Conservation (phyloP, 352 stramenopile species). For the Phytopythium litorale region DNA sequence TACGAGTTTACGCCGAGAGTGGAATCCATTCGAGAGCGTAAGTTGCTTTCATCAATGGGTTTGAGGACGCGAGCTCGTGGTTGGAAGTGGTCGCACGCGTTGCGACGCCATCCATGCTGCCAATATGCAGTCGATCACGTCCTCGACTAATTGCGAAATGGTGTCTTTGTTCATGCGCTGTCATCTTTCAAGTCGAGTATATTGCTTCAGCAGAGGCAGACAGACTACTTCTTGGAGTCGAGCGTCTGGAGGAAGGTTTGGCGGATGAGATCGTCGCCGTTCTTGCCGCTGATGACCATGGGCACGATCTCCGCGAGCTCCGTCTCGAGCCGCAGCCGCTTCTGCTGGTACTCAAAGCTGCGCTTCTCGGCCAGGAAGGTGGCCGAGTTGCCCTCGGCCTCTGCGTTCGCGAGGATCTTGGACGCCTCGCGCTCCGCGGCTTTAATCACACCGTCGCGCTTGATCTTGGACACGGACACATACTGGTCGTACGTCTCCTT, state of each 20-base stretch:
- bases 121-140: too few relatives aligned
- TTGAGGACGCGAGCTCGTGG: too few relatives aligned
- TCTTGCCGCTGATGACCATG: slow-evolving; percentile 82
- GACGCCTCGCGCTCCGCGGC: slow-evolving; percentile 54
- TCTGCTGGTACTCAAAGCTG: slow-evolving; percentile 69
- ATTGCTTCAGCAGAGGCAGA: too few relatives aligned
- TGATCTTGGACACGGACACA: slow-evolving; percentile 56
- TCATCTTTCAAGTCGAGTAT: too few relatives aligned
- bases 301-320: slow-evolving; percentile 50
- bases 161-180: too few relatives aligned
- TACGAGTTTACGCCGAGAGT: too few relatives aligned
- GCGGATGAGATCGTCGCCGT: slow-evolving; percentile 77
- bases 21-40: too few relatives aligned
- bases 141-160: too few relatives aligned
- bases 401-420: slow-evolving; percentile 46
- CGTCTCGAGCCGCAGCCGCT: slow-evolving; percentile 63
- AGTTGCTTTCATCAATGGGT: too few relatives aligned
- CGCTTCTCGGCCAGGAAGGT: slow-evolving; percentile 71
- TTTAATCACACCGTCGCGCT: slow-evolving; percentile 62
- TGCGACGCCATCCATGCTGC: too few relatives aligned
- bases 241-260: slow-evolving; percentile 49
- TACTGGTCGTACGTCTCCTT: slow-evolving; percentile 67
- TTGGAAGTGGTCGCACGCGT: too few relatives aligned
- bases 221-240: slow-evolving; percentile 16
- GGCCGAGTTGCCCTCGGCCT: slow-evolving; percentile 57